Conservation (phyloP, 495 filamentous ascomycete species). For the Penicillium simplicissimum region DNA sequence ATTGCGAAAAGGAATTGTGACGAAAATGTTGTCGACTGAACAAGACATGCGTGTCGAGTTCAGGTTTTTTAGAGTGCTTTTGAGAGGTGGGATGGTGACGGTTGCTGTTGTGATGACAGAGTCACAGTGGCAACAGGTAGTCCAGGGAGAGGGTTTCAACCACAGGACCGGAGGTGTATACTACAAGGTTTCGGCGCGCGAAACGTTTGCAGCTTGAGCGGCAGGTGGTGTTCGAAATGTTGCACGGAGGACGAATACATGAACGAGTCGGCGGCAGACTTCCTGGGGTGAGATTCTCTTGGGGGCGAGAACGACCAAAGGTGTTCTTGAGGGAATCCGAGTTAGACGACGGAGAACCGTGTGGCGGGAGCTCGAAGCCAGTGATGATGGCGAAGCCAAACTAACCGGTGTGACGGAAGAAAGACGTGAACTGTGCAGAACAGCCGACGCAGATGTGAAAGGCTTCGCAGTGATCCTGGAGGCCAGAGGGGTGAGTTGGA, state of each 20-base stretch:
- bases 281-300: constrained; percentile 41
- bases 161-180: constrained; percentile 79
- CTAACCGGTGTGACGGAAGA: constrained; percentile 9
- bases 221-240: constrained; percentile 78
- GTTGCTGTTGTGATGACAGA: constrained; percentile 17
- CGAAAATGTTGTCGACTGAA: constrained; percentile 44
- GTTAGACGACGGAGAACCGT: constrained; percentile 33
- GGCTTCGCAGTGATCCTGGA: constrained; percentile 24
- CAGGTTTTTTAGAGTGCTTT: constrained; percentile 48
- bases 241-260: constrained; percentile 82
- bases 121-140: constrained; percentile 29
- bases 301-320: constrained; percentile 39
- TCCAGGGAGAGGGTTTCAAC: constrained; percentile 57
- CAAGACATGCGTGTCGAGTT: constrained; percentile 57
- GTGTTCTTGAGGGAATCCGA: constrained; percentile 38
- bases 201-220: constrained; percentile 92
- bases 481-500: constrained; percentile 17
- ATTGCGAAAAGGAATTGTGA: constrained; percentile 41
- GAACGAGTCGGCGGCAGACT: constrained; percentile 55
- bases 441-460: constrained; percentile 25
- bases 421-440: constrained; percentile 23
- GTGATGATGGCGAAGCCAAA: constrained; percentile 32
- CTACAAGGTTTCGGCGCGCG: constrained; percentile 88
- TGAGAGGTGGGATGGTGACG: constrained; percentile 33
- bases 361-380: constrained; percentile 18